Evolutionary conservation across 495 filamentous ascomycete genomes (phyloP), one percentile per base, ranked within the genome.

Genomic region (Podospora pseudocomata): DNA sequence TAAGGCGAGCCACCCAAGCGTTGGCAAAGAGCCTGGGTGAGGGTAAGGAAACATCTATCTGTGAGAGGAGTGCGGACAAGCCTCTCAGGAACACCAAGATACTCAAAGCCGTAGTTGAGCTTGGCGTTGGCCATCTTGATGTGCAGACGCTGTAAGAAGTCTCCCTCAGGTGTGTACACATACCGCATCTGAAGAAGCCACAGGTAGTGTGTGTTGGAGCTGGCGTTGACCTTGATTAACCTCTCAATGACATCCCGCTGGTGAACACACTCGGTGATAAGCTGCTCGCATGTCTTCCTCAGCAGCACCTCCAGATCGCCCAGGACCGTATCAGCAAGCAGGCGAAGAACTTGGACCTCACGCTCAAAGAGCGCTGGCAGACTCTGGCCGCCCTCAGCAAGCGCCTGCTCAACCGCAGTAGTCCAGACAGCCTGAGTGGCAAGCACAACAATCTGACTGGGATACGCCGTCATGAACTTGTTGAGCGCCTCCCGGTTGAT

Each of bases 151-250:
- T 93, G 87, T 32, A 95, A 79, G 77, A 88, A 91, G 67, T 96
- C 92, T 5, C 87, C 92, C 66, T 95, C 92, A 1, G 89, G 81
- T 4, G 84, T 83, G 78, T 97, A 98, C 60, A 96, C 88, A 75
- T 97, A 99, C 66, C 96, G 91, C 94, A 99, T 97, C 77, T 95
- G 93, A n/a, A 97, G 83, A 7, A 97, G 85, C 95, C 95, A 99
- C 67, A 94, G 76, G 74, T 96, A 91, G 75, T 99, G 93, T 34
- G 86, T 90, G 18, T 92, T 83, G n/a, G 88, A 88, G 49, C 85
- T 85, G 19, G 95, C 96, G 65, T 88, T 89, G 60, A 86, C 84
- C 61, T 89, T 84, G 65, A 91, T 86, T 27, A 99, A 86, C 73
- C 91, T 94, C 66, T 91, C 88, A 68, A 97, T 95, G 49, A 90